phyloP scores from a whole-genome alignment of 2,329 filamentous ascomycete genomes.

The Alternaria sp. region DNA sequence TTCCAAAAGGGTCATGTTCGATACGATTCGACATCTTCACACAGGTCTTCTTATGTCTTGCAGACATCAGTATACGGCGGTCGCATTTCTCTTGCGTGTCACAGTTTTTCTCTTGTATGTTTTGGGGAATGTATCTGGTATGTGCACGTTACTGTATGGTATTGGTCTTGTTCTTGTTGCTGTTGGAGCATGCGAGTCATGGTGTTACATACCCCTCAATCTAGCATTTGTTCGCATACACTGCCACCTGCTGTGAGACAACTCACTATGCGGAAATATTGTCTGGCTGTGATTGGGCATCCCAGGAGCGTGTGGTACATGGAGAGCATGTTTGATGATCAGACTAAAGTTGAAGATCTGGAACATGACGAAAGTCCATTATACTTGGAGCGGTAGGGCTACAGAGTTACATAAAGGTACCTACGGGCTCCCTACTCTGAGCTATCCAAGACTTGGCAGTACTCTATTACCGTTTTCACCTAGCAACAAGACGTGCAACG shows the following conservation, averaged over 20 bases:
- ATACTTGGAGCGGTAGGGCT: background rate
- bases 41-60: background rate
- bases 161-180: background rate
- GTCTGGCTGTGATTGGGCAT: background rate
- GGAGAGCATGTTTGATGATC: background rate
- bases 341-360: too few relatives aligned
- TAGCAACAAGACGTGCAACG: too few relatives aligned
- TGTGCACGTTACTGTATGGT: slow-evolving; percentile 1
- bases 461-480: background rate
- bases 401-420: too few relatives aligned
- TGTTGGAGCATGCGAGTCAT: background rate
- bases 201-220: slow-evolving; percentile 18
- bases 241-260: background rate
- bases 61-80: background rate
- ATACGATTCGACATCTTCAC: background rate
- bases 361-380: background rate
- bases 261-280: background rate
- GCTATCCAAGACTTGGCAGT: too few relatives aligned
- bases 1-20: background rate
- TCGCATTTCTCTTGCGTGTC: background rate
- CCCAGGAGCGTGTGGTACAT: background rate
- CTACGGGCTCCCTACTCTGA: too few relatives aligned
- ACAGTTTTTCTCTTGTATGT: background rate
- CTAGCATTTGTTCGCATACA: slow-evolving; percentile 8
- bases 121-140: background rate